Base-by-base conservation (phyloP, 2,329 filamentous ascomycete genomes). In the Penicillium concentricum region DNA sequence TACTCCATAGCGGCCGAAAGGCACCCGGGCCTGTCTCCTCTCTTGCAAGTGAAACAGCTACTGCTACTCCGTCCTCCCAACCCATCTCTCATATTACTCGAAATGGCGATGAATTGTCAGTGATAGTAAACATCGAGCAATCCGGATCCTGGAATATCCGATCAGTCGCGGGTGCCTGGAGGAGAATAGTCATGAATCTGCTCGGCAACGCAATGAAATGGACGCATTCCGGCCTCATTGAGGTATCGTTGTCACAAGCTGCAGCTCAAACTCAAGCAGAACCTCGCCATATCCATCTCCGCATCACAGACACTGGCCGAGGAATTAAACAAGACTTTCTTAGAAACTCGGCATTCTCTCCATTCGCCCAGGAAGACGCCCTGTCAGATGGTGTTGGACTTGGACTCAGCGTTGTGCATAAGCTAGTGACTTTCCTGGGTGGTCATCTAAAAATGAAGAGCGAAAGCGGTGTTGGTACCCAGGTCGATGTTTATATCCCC, bases 271-370 rank as follows among this genome's bases (percentile, higher is more conserved):
- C 49, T 8, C 43, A 60, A 2, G 48, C 59, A 0, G 63, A 62
- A 15, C 45, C 51, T 0, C 50, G 61, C 1, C 32, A 66, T 18
- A 67, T 69, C 1, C 63, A 70, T 30, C 62, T 82, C 0, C 79
- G 75, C 0, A 79, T 90, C 1, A 76, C 74, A 0, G 87, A 90
- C 59, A 86, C 86, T 0, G 87, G 87, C 1, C 78, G 78, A 24
- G 87, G 87, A 0, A 90, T 90, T 20, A 78, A 79, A 0, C 71
- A 79, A 0, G 81, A 87, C 1, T 90, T 83, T 61, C 73, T 88
- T 1, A 74, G 78, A 26, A 78, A 83, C 16, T 78, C 79, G 7
- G 69, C 88, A 0, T 89, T 86, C 64, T 80, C 79, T 0, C 83
- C 86, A 0, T 89, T 89, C 58, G 72, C 79, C 0, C 87, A 89